A percentile compares a stretch with the other conserved stretches of the same genome.
Conservation (phyloP, 139 green algal genomes). For the Yamagishiella unicocca region DNA sequence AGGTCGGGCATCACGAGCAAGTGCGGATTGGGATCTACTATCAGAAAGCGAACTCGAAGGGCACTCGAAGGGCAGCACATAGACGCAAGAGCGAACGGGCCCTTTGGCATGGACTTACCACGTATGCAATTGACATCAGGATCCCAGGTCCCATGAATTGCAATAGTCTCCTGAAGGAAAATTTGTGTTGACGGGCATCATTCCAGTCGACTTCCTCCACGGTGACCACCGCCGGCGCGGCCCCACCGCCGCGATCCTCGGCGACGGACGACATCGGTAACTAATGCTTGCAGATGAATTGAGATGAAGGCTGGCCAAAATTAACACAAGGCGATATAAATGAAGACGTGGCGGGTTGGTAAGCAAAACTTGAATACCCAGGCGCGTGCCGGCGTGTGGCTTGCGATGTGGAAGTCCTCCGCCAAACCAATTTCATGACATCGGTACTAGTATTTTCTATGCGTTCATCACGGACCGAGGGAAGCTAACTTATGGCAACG, state of each 20-base stretch:
- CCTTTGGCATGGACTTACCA: slow-evolving; percentile 60
- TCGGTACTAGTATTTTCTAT: too few species aligned
- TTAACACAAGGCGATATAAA: too few species aligned
- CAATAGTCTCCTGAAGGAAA: slow-evolving; percentile 46
- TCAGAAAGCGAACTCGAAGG: not conserved
- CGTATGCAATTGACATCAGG: slow-evolving; percentile 91
- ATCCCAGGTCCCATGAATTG: slow-evolving; percentile 71
- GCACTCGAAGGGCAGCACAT: not conserved
- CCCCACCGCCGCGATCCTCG: not conserved
- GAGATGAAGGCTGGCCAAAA: too few species aligned
- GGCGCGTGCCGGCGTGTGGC: too few species aligned
- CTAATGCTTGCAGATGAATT: too few species aligned
- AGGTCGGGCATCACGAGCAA: not conserved
- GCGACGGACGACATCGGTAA: not conserved
- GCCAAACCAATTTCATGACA: too few species aligned
- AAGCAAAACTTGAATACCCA: too few species aligned
- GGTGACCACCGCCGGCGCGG: not conserved
- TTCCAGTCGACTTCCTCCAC: not conserved
- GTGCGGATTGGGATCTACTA: not conserved
- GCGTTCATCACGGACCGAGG: too few species aligned
- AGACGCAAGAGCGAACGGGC: not conserved
- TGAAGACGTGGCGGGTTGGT: too few species aligned
- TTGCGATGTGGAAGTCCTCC: too few species aligned
- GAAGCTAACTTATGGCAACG: too few species aligned
- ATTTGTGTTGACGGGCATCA: not conserved